Evolutionary conservation across 2,329 filamentous ascomycete genomes (phyloP).

Genomic region (Beauveria asiatica): DNA sequence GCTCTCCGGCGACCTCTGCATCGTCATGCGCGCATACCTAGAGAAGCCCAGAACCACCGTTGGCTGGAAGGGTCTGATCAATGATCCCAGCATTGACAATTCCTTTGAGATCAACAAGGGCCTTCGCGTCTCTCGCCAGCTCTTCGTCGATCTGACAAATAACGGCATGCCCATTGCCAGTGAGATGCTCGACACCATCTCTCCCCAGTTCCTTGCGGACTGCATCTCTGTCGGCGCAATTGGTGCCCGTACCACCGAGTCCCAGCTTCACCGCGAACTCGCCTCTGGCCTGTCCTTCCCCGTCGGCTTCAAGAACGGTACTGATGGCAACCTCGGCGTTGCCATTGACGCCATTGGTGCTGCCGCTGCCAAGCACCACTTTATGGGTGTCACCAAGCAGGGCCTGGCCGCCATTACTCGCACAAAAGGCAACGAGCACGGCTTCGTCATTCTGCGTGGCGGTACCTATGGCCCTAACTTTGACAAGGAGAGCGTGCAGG

Average conservation of each 20-base stretch:
- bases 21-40: constrained; percentile 97
- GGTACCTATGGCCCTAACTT: constrained; percentile 91
- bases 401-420: constrained; percentile 90
- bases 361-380: constrained; percentile 81
- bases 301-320: constrained; percentile 99
- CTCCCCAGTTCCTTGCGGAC: constrained; percentile 93
- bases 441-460: constrained; percentile 91
- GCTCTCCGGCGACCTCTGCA: constrained; percentile 73
- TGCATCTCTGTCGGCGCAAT: constrained; percentile 93
- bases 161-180: constrained; percentile 89
- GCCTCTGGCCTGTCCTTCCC: constrained; percentile 94
- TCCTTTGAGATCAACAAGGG: constrained; percentile 99
- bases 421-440: constrained; percentile 90
- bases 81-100: constrained; percentile 95
- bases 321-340: constrained; percentile 81
- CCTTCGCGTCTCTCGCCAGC: constrained; percentile 78
- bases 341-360: constrained; percentile 94
- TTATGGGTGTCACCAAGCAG: constrained; percentile 98
- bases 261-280: constrained; percentile 90
- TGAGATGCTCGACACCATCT: constrained; percentile 99
- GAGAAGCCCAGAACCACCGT: constrained; percentile 98
- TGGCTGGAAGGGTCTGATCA: constrained; percentile 98
- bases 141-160: constrained; percentile 84
- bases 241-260: constrained; percentile 92
- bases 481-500: constrained; percentile 74